Conservation (phyloP, 2,329 filamentous ascomycete species). For the Coniochaeta pulveracea region DNA sequence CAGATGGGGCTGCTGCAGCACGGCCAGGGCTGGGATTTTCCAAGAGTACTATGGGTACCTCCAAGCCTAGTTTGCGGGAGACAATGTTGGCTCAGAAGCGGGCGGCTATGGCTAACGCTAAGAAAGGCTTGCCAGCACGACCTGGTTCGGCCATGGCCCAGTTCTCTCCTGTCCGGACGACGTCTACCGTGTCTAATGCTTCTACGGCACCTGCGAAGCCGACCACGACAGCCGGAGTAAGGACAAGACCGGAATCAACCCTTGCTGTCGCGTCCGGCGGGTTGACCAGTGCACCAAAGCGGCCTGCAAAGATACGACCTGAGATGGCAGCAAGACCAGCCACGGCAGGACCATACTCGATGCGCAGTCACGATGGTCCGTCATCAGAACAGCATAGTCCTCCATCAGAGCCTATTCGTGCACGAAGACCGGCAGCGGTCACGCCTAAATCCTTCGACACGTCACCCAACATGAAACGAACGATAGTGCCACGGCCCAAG, state of each 20-base stretch:
- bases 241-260: constrained; percentile 30
- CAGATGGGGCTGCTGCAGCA: constrained; percentile 27
- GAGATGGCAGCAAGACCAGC: constrained; percentile 48
- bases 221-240: constrained; percentile 27
- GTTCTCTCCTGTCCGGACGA: constrained; percentile 39
- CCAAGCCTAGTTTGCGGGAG: constrained; percentile 64
- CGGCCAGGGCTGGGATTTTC: constrained; percentile 50
- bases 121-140: constrained; percentile 40
- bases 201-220: constrained; percentile 22
- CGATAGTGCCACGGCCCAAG: constrained; percentile 29
- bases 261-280: constrained; percentile 39
- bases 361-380: constrained; percentile 37
- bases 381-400: constrained; percentile 32
- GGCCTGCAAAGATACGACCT: constrained; percentile 45
- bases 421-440: constrained; percentile 28
- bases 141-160: constrained; percentile 55
- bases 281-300: constrained; percentile 53
- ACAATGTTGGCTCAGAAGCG: constrained; percentile 76
- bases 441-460: constrained; percentile 39
- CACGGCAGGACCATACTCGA: constrained; percentile 55
- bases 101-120: constrained; percentile 36
- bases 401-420: constrained; percentile 29
- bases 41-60: constrained; percentile 45
- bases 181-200: constrained; percentile 23
- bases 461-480: constrained; percentile 41